Percentiles rank a stretch among this genome's conserved stretches.
Conservation (phyloP, 2,329 filamentous ascomycete genomes). For the Colletotrichum godetiae region DNA sequence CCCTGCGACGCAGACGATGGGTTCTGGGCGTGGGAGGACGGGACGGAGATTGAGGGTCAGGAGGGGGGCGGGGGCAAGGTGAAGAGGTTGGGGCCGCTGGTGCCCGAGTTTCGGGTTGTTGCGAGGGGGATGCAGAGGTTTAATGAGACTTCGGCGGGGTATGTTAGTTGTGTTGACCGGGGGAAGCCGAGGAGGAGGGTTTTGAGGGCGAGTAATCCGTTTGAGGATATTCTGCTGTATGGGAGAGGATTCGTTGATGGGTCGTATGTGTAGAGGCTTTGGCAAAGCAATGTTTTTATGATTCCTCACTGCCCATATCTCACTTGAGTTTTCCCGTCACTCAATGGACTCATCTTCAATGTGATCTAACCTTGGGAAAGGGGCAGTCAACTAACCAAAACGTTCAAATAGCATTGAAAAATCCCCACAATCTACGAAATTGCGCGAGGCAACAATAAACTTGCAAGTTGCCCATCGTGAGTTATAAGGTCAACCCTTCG, state of each 20-base stretch:
- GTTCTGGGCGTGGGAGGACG: slow-evolving; percentile 35
- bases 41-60: not conserved
- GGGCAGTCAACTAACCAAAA: too few relatives aligned
- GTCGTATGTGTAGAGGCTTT: too few relatives aligned
- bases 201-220: slow-evolving; percentile 26
- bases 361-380: too few relatives aligned
- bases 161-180: not conserved
- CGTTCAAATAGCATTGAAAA: too few relatives aligned
- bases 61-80: not conserved
- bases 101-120: slow-evolving; percentile 21
- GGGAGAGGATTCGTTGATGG: slow-evolving; percentile 26
- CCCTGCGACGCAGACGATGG: slow-evolving; percentile 33
- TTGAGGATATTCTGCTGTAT: slow-evolving; percentile 35
- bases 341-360: too few relatives aligned
- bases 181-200: slow-evolving; percentile 14
- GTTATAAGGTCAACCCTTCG: too few relatives aligned
- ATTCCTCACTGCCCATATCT: too few relatives aligned
- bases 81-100: not conserved
- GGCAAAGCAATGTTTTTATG: too few relatives aligned
- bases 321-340: too few relatives aligned
- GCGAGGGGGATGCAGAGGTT: slow-evolving; percentile 30
- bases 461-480: too few relatives aligned
- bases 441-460: too few relatives aligned
- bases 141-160: slow-evolving; percentile 20
- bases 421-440: too few relatives aligned